Evolutionary conservation across 2,329 filamentous ascomycete species (phyloP).

Genomic region (Ceratocystis cubensis): DNA sequence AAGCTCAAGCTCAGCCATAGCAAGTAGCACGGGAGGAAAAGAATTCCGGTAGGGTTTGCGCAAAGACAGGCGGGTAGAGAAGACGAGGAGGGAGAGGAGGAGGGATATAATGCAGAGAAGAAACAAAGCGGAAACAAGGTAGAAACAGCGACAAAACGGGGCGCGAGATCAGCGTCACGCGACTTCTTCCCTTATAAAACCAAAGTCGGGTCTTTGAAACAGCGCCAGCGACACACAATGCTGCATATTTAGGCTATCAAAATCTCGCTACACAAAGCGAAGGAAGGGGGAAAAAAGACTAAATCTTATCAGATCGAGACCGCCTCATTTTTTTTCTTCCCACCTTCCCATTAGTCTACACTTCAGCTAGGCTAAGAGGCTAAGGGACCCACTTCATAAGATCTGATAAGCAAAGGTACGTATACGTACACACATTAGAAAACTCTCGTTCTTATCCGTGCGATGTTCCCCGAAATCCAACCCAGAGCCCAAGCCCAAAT

Average conservation of each 20-base stretch:
- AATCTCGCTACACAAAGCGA: not conserved
- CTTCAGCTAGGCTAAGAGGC: not conserved
- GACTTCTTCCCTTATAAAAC: no score
- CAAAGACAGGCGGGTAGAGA: not conserved
- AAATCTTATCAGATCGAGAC: slow-evolving; percentile 20
- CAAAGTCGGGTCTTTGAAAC: no score
- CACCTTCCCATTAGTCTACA: not conserved
- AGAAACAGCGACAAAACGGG: no score
- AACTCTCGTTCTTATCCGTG: not conserved
- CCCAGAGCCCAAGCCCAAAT: no score
- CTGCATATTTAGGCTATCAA: not conserved
- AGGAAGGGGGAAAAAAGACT: not conserved
- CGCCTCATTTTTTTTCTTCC: slow-evolving; percentile 10
- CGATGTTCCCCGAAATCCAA: not conserved
- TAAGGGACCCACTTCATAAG: not conserved
- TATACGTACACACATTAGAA: not conserved
- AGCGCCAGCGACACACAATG: no score
- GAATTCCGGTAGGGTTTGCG: no score
- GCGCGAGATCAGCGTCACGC: no score
- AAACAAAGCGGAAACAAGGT: not conserved
- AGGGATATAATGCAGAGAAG: not conserved
- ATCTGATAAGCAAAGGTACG: slow-evolving; percentile 15
- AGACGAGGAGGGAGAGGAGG: not conserved
- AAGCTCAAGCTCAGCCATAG: slow-evolving; percentile 50
- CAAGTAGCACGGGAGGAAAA: no score